Evolutionary conservation across 2,329 filamentous ascomycete genomes (phyloP).

Genomic region (Rutstroemia sp.): DNA sequence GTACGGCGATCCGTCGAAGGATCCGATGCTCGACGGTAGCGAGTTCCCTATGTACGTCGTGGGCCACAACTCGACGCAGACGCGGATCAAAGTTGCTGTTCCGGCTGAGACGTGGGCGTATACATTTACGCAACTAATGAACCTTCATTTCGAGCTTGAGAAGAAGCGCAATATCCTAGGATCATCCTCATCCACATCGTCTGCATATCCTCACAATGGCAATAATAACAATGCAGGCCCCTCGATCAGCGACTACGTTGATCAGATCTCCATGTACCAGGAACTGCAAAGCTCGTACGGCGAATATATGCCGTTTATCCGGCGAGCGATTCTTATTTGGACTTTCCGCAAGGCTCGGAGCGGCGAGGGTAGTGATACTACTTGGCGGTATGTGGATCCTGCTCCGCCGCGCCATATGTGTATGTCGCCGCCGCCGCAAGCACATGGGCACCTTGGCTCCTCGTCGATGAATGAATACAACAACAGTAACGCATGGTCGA

Average conservation of each 20-base stretch:
- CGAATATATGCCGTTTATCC: slow-evolving; percentile 40
- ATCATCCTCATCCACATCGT: slow-evolving; percentile 19
- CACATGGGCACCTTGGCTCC: slow-evolving; percentile 42
- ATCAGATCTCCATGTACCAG: slow-evolving; percentile 59
- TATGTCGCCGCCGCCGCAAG: slow-evolving; percentile 26
- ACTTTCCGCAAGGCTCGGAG: slow-evolving; percentile 47
- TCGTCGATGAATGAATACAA: slow-evolving; percentile 53
- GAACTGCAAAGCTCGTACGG: slow-evolving; percentile 53
- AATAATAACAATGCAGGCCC: slow-evolving; percentile 15
- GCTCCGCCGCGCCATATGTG: slow-evolving; percentile 16
- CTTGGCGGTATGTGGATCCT: slow-evolving; percentile 49
- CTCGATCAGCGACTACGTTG: slow-evolving; percentile 47
- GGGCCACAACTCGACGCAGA: slow-evolving; percentile 14
- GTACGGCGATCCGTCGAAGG: slow-evolving; percentile 28
- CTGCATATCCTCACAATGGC: no score
- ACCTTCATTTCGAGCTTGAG: slow-evolving; percentile 19
- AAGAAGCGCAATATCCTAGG: slow-evolving; percentile 38
- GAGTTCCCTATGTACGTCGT: slow-evolving; percentile 14
- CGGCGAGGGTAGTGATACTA: slow-evolving; percentile 46
- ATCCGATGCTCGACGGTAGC: slow-evolving; percentile 24
- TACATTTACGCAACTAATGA: slow-evolving; percentile 22
- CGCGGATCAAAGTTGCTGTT: slow-evolving; percentile 24
- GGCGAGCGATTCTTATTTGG: slow-evolving; percentile 56
- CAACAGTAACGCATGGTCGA: slow-evolving; percentile 17
- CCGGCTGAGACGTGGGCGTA: slow-evolving; percentile 27